These are phyloP conservation scores for Articulospora tetracladia DNA, from an alignment of 495 filamentous ascomycete species.

Conservation along the genomic window DNA sequence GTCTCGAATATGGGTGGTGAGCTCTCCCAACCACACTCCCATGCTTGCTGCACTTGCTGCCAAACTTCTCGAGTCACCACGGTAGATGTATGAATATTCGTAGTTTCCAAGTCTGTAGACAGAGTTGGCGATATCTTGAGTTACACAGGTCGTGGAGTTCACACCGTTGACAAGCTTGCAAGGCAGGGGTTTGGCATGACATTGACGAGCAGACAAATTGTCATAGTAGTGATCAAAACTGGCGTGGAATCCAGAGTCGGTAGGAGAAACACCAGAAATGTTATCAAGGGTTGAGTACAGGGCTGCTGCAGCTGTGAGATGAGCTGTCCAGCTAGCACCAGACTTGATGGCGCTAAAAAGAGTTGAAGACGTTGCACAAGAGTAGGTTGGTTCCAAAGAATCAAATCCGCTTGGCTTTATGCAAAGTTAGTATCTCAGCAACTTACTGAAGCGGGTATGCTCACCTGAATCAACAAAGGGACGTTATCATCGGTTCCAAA, in stretches of 20 bases:
- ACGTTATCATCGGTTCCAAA: constrained; percentile 34
- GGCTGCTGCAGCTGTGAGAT: constrained; percentile 47
- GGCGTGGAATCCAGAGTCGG: constrained; percentile 53
- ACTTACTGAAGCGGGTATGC: neutral
- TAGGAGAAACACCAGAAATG: constrained; percentile 53
- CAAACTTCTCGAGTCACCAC: constrained; percentile 53
- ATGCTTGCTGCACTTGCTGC: constrained; percentile 46
- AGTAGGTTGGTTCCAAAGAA: constrained; percentile 60
- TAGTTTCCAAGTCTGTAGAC: constrained; percentile 67
- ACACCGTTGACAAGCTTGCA: constrained; percentile 42
- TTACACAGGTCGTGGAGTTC: constrained; percentile 49
- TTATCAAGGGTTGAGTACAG: constrained; percentile 52
- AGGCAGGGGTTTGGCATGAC: constrained; percentile 59
- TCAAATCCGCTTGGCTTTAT: constrained; percentile 45
- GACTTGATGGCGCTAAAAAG: constrained; percentile 42
- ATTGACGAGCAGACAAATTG: constrained; percentile 65
- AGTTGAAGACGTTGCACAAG: constrained; percentile 42
- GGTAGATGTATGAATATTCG: constrained; percentile 67
- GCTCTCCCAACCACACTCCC: constrained; percentile 62
- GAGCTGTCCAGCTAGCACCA: constrained; percentile 45
- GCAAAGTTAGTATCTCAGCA: neutral
- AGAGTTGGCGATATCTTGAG: constrained; percentile 46
- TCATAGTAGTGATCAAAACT: constrained; percentile 73
- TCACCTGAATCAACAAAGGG: constrained; percentile 44
- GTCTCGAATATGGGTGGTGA: constrained; percentile 53